Evolutionary conservation across 805 yeast genomes (phyloP).

Genomic region (Metschnikowia hibisci): DNA sequence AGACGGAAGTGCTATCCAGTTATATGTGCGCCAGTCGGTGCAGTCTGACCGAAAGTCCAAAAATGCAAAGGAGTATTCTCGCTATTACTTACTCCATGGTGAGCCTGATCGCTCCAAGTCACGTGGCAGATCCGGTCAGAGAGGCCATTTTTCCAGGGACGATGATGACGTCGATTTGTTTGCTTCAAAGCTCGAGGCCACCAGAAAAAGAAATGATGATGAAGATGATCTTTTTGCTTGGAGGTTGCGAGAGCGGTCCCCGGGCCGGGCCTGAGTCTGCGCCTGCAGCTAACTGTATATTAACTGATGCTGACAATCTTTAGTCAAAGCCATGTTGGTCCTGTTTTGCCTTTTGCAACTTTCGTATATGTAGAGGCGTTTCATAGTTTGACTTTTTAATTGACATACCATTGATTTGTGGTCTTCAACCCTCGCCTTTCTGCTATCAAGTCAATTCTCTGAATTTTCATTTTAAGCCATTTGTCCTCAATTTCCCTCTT

Average conservation of each 20-base stretch:
- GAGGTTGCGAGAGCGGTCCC: conserved; percentile 23
- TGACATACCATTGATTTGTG: too few species aligned
- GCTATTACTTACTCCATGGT: conserved; percentile 67
- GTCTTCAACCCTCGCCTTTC: too few species aligned
- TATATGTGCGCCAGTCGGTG: conserved; percentile 49
- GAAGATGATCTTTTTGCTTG: conserved; percentile 37
- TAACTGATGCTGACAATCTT: conserved; percentile 1
- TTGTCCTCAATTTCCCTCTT: conserved; percentile 73
- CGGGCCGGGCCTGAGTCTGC: conserved; percentile 4
- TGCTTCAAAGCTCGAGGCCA: conserved; percentile 18
- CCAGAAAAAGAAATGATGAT: conserved; percentile 14
- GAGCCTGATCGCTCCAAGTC: conserved; percentile 52
- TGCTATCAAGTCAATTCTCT: too few species aligned
- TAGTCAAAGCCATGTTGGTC: not conserved
- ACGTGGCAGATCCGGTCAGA: conserved; percentile 9
- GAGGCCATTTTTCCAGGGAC: conserved; percentile 14
- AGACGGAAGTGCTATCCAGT: conserved; percentile 33
- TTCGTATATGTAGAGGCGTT: not conserved
- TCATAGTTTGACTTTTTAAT: not conserved
- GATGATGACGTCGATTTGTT: conserved; percentile 23
- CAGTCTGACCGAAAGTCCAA: conserved; percentile 53
- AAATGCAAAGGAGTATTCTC: conserved; percentile 54
- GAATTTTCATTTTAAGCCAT: too few species aligned
- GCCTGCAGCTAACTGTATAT: conserved; percentile 1
- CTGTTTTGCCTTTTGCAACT: not conserved